A percentile compares a stretch with the other conserved stretches of the same genome.
phyloP scores from a whole-genome alignment of 306 rosid species.

The Vigna hirtella region DNA sequence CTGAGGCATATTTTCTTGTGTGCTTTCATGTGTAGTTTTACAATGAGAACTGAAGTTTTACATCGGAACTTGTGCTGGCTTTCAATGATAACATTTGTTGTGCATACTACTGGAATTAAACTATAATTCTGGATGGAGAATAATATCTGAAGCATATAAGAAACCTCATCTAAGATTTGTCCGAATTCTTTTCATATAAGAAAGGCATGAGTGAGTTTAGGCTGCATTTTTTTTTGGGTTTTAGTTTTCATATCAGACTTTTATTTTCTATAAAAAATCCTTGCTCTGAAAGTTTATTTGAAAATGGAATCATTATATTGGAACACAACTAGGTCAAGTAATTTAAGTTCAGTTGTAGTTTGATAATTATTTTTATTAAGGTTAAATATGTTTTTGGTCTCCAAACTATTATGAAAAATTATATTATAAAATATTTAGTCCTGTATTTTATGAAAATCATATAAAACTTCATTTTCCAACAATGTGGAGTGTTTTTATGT shows the following conservation, averaged over 20 bases:
- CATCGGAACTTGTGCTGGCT: too few relatives aligned
- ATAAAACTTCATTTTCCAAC: too few relatives aligned
- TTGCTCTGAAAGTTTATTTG: background rate
- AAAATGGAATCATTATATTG: background rate
- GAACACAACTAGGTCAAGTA: background rate
- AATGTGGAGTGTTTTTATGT: too few relatives aligned
- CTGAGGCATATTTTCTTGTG: too few relatives aligned
- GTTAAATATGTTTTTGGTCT: too few relatives aligned
- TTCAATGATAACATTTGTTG: too few relatives aligned
- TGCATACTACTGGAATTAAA: background rate
- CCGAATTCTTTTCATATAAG: background rate
- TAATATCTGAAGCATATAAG: background rate
- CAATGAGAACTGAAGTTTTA: too few relatives aligned
- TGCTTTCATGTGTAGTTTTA: too few relatives aligned
- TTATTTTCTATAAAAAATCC: background rate
- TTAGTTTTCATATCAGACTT: background rate
- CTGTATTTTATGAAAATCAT: too few relatives aligned
- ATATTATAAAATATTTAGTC: too few relatives aligned
- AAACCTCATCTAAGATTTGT: background rate
- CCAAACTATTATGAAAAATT: too few relatives aligned
- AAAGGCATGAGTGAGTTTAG: background rate
- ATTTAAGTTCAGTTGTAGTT: background rate
- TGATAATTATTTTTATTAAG: background rate
- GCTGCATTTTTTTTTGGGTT: background rate
- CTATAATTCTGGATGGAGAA: background rate